Evolutionary conservation across 805 yeast genomes (phyloP), one percentile per base, ranked within the genome.

Genomic region (Candida lessepsii): DNA sequence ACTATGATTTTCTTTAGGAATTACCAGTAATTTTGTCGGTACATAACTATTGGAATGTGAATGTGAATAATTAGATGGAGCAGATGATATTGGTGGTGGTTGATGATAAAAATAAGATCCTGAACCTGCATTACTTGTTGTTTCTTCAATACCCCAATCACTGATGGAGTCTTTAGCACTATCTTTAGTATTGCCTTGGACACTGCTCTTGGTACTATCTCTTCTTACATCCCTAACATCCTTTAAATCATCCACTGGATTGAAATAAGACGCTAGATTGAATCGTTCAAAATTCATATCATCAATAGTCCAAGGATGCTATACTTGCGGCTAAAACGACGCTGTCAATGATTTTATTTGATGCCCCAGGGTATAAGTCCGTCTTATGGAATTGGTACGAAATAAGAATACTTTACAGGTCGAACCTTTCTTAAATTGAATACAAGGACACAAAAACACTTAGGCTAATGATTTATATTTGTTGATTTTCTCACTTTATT

Each of bases 121-220:
- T 15, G 36, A 35, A 10, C 39, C 32, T n/a, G 31, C 10, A 35
- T 34, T 29, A 20, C 39, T 44, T 11, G 19, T 13, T n/a, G 43
- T 39, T 26, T 44, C 51, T 37, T 64, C 70, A 16, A 64, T 63
- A 5, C 70, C 70, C 70, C 70, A 64, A 44, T 63, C 69, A 36
- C 66, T 58, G 23, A 47, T 35, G 3, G 42, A 37, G 19, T 39
- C 42, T 9, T 32, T 32, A n/a, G n/a, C n/a, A n/a, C n/a, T n/a
- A n/a, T n/a, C n/a, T n/a, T n/a, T n/a, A n/a, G n/a, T n/a, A n/a
- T n/a, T n/a, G n/a, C n/a, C n/a, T n/a, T n/a, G n/a, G n/a, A n/a
- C n/a, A n/a, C n/a, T n/a, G n/a, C n/a, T n/a, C n/a, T n/a, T n/a
- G n/a, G n/a, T n/a, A 20, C 31, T 14, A 14, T 5, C 15, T 27